phyloP scores from a whole-genome alignment of 2,329 filamentous ascomycete genomes.

The Phyllosticta citriasiana region DNA sequence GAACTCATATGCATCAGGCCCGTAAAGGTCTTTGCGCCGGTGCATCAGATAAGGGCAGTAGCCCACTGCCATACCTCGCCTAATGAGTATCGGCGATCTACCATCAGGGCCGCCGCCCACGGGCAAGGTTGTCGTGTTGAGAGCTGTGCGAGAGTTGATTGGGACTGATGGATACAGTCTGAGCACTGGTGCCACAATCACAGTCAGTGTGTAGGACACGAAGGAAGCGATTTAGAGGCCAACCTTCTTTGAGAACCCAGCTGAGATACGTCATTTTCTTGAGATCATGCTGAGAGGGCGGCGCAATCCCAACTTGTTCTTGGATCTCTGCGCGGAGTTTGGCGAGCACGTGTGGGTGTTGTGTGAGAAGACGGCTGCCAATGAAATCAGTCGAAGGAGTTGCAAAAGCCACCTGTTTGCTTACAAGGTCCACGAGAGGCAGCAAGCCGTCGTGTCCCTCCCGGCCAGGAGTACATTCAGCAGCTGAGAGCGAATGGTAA shows the following conservation, averaged over 20 bases:
- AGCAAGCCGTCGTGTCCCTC: conserved; percentile 44
- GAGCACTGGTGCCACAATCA: conserved; percentile 24
- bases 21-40: conserved; percentile 38
- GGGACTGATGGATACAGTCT: conserved; percentile 46
- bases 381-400: not conserved
- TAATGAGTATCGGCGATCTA: conserved; percentile 40
- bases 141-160: conserved; percentile 41
- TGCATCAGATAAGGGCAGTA: conserved; percentile 42
- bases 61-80: conserved; percentile 35
- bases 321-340: not conserved
- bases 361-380: not conserved
- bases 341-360: not conserved
- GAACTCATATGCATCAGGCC: conserved; percentile 39
- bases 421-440: conserved; percentile 22
- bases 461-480: conserved; percentile 44
- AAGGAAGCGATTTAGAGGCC: not conserved
- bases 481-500: conserved; percentile 39
- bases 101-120: conserved; percentile 40
- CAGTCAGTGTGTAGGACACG: too few relatives aligned
- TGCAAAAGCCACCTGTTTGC: not conserved
- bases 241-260: conserved; percentile 50
- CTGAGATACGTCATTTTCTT: conserved; percentile 50
- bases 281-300: conserved; percentile 48
- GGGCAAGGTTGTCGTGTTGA: conserved; percentile 41
- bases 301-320: not conserved